Evolutionary conservation across 108 stramenopile genomes (phyloP), one percentile per base, ranked within the genome.

Genomic region (Cyclotella cryptica): DNA sequence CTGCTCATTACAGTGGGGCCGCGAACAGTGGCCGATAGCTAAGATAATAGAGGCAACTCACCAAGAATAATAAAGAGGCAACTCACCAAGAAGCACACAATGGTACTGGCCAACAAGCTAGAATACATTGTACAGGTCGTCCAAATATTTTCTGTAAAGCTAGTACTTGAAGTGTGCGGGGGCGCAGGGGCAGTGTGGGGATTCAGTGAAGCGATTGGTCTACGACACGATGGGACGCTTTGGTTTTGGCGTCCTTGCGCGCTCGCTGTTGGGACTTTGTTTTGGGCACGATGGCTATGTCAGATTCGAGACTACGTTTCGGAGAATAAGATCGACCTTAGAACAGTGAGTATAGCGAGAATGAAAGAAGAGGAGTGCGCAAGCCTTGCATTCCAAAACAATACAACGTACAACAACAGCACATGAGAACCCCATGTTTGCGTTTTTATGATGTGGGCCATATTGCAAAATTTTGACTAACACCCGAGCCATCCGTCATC

Each of bases 161-260:
- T 87, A 21, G 65, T 87, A 5, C 77, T 89, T 21, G 86, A 89
- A 72, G 89, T 87, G 14, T 77, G 86, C 22, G 89, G 87, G 28
- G 83, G 77, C 19, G 83, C 79, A 0, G 87, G 86, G 13, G 88
- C 88, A 14, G 78, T 87, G 3, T 89, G 89, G 89, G 89, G 89
- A 22, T 88, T 86, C 59, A 79, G 78, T 44, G 89, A 89, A 57
- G 87, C 70, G 10, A 9, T 80, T 13, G 89, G 89, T 2, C 58
- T 90, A 11, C 85, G 89, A 1, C 74, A 61, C 6, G 26, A 71
- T 2, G 53, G 66, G 13, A 86, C 80, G 18, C 44, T 73, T 19
- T 83, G 78, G 72, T 86, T 90, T 68, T 90, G 87, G 87, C 70
- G 89, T 65, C 84, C 84, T 0, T 68, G 54, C 24, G 86, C 89